Conservation (phyloP, 192 early-diverging fungal genomes). For the Thamnidium elegans region DNA sequence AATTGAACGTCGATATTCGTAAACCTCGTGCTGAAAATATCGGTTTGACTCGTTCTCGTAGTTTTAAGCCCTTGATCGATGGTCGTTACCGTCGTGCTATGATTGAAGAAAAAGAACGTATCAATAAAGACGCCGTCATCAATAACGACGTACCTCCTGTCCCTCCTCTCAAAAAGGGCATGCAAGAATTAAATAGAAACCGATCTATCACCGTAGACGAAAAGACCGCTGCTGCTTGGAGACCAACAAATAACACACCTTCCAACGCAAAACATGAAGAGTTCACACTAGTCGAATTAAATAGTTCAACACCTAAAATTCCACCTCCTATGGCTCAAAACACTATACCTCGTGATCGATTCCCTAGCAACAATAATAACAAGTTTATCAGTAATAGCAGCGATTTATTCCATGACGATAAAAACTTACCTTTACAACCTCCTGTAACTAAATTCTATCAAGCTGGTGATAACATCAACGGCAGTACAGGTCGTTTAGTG, state of each 20-base stretch:
- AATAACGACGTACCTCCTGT: not conserved
- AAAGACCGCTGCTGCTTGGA: constrained; percentile 14
- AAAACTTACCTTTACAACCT: not conserved
- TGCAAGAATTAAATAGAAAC: constrained; percentile 12
- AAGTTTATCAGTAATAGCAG: not conserved
- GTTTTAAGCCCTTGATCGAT: constrained; percentile 40
- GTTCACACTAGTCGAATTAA: constrained; percentile 8
- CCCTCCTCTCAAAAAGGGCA: not conserved
- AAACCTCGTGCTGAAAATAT: constrained; percentile 33
- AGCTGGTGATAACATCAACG: constrained; percentile 1
- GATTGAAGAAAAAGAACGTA: constrained; percentile 31
- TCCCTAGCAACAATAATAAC: not conserved
- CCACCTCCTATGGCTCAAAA: not conserved
- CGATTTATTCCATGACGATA: constrained; percentile 6
- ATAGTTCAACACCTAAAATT: not conserved
- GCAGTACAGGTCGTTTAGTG: not conserved
- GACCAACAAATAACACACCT: not conserved
- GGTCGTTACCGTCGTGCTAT: constrained; percentile 36
- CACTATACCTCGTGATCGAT: not conserved
- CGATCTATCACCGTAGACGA: constrained; percentile 4
- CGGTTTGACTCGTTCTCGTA: constrained; percentile 32
- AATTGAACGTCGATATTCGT: constrained; percentile 50
- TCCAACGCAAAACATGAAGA: not conserved
- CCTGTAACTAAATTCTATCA: constrained; percentile 11
- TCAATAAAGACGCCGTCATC: constrained; percentile 3